Conservation (phyloP, 306 rosid species). For the Fagus crenata region DNA sequence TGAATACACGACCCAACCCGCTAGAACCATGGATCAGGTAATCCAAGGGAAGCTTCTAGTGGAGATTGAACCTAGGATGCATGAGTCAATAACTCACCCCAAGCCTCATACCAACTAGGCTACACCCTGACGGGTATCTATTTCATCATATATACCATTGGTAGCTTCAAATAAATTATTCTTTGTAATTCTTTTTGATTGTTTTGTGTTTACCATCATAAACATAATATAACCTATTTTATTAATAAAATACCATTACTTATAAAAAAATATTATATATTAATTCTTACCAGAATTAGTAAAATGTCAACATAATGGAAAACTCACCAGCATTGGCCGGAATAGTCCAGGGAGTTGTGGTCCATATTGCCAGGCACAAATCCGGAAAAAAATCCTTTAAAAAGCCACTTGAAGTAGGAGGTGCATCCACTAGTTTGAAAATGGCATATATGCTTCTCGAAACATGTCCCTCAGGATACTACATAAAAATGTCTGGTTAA, state of each 20-base stretch:
- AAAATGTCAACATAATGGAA: constrained; percentile 22
- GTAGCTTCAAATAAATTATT: not conserved
- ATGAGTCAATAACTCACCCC: no score
- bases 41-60: no score
- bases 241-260: no score
- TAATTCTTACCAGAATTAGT: not conserved
- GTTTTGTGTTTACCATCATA: no score
- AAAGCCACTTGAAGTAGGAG: constrained; percentile 46
- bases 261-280: no score
- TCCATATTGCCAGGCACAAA: constrained; percentile 90
- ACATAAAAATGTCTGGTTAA: constrained; percentile 37
- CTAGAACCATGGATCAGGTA: no score
- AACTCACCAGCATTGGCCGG: constrained; percentile 96
- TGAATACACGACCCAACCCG: no score
- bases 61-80: no score
- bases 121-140: no score
- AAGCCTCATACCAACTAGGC: no score
- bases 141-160: not conserved
- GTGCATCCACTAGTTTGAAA: constrained; percentile 68
- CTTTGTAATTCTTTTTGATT: no score
- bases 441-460: constrained; percentile 85
- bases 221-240: no score
- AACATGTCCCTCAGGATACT: constrained; percentile 95
- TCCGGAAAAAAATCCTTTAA: constrained; percentile 70
- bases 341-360: constrained; percentile 98